A percentile compares a stretch with the other conserved stretches of the same genome.
Conservation (phyloP, 495 filamentous ascomycete species). For the Hypoxylon intermedium region DNA sequence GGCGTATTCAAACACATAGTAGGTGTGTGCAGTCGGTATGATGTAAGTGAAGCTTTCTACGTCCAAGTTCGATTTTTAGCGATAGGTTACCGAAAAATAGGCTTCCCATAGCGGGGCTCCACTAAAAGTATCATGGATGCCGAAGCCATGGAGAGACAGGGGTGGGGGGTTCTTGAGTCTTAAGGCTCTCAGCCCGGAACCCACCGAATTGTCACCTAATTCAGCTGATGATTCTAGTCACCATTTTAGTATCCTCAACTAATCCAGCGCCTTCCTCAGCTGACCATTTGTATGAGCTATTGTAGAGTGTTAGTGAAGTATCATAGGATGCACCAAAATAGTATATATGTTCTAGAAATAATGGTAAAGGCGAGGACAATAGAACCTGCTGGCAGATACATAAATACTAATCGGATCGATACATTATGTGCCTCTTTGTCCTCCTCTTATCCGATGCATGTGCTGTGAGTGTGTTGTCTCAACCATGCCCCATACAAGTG, state of each 20-base stretch:
- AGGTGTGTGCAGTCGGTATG: constrained; percentile 25
- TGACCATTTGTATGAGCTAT: constrained; percentile 13
- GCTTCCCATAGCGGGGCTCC: constrained; percentile 31
- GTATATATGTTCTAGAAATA: too few species aligned
- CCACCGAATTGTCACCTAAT: constrained; percentile 27
- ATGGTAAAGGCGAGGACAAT: too few species aligned
- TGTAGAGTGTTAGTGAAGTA: too few species aligned
- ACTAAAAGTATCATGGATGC: constrained; percentile 27
- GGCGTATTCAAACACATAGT: constrained; percentile 22
- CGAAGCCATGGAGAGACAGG: constrained; percentile 19
- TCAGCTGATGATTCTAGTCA: constrained; percentile 22
- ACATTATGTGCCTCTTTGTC: not conserved
- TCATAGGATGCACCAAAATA: too few species aligned
- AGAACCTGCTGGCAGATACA: too few species aligned
- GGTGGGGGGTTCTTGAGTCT: not conserved
- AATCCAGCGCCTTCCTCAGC: not conserved
- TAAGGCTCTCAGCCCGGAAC: constrained; percentile 21
- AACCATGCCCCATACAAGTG: constrained; percentile 5
- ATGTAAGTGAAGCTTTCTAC: constrained; percentile 41
- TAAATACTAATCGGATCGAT: too few species aligned
- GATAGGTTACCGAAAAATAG: constrained; percentile 10
- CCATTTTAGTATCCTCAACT: constrained; percentile 1
- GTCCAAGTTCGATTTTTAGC: constrained; percentile 25
- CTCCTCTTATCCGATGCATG: not conserved
- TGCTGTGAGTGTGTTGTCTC: not conserved